These are phyloP conservation scores for Shiraia bambusicola DNA, from an alignment of 2,329 filamentous ascomycete genomes.

Conservation along the genomic window DNA sequence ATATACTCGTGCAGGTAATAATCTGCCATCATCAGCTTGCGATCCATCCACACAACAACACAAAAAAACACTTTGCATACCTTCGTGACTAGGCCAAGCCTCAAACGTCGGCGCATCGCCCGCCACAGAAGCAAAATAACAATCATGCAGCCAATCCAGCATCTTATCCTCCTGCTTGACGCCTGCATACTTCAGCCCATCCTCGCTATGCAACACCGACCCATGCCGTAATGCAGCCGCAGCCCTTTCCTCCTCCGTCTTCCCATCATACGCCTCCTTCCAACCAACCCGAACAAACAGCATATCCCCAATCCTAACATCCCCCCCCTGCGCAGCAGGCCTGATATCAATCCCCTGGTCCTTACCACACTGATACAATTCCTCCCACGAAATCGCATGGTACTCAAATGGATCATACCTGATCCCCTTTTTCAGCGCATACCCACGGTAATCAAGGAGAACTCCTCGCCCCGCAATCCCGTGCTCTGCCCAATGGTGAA, in stretches of 20 bases:
- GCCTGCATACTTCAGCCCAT: constrained; percentile 51
- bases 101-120: constrained; percentile 67
- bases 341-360: constrained; percentile 64
- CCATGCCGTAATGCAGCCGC: constrained; percentile 49
- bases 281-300: constrained; percentile 66
- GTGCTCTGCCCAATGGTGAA: constrained; percentile 51
- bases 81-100: constrained; percentile 57
- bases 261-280: constrained; percentile 59
- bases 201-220: constrained; percentile 38
- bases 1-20: constrained; percentile 43
- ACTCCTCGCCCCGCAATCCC: constrained; percentile 49
- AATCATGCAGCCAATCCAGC: constrained; percentile 68
- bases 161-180: constrained; percentile 58
- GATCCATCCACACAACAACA: not conserved
- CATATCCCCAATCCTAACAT: constrained; percentile 63
- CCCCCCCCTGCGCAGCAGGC: constrained; percentile 55
- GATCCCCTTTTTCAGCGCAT: constrained; percentile 46
- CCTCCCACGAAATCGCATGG: constrained; percentile 47
- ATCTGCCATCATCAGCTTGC: constrained; percentile 15
- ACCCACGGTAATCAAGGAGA: constrained; percentile 48
- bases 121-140: constrained; percentile 66
- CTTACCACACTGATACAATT: constrained; percentile 59
- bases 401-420: constrained; percentile 47
- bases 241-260: constrained; percentile 35
- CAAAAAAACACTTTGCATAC: constrained; percentile 11